Evolutionary conservation across 1,284 basidiomycete species (phyloP).

Genomic region (Leccinum cinnamomeum): DNA sequence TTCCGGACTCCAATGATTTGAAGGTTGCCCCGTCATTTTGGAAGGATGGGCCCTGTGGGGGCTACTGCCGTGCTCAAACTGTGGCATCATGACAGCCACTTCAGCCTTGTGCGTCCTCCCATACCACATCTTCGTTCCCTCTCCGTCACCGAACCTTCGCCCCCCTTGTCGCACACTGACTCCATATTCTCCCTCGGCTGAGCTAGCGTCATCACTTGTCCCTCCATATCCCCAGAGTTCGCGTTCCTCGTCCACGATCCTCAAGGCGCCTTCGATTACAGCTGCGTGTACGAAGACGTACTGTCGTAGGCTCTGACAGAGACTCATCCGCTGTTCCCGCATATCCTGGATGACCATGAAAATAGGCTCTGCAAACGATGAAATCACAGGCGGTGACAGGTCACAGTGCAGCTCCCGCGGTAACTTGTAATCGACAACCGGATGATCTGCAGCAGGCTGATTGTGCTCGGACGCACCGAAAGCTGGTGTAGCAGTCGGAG

Average conservation of each 20-base stretch:
- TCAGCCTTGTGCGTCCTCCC: constrained; percentile 3
- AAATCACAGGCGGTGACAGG: constrained; percentile 57
- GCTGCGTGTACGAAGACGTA: constrained; percentile 89
- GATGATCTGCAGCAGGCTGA: constrained; percentile 12
- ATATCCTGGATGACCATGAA: constrained; percentile 81
- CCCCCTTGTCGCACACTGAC: neutral
- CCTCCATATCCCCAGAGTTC: constrained; percentile 34
- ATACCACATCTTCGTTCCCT: constrained; percentile 11
- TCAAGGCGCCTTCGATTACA: constrained; percentile 77
- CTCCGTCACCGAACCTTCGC: constrained; percentile 5
- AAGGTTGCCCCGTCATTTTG: constrained; percentile 7
- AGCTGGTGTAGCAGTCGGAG: neutral
- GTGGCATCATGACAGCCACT: constrained; percentile 1
- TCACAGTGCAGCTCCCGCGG: constrained; percentile 58
- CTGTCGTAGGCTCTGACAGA: constrained; percentile 87
- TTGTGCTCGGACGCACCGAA: constrained; percentile 11
- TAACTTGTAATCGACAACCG: constrained; percentile 52
- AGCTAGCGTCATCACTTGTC: constrained; percentile 31
- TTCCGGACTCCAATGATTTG: constrained; percentile 11
- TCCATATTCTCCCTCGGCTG: constrained; percentile 16
- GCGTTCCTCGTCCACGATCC: constrained; percentile 75
- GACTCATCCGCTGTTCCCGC: constrained; percentile 88
- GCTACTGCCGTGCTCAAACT: constrained; percentile 1
- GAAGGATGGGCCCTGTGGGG: constrained; percentile 10
- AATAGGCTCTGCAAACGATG: constrained; percentile 70